Percentiles rank a stretch among this genome's conserved stretches.
Evolutionary conservation across 1,284 basidiomycete genomes (phyloP).

Genomic region (Ustilago nuda): DNA sequence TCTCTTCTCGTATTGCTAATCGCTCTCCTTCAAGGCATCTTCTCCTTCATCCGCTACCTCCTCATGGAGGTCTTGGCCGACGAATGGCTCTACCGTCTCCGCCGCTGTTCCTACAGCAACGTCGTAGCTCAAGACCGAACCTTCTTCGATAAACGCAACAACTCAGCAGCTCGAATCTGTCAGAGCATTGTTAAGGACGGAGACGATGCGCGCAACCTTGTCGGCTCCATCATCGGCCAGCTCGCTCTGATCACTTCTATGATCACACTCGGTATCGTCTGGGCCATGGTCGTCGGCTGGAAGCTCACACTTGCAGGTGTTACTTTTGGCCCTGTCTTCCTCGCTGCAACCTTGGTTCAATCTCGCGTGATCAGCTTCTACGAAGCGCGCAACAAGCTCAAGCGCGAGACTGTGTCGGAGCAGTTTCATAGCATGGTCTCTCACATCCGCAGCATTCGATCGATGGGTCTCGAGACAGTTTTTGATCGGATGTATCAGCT

Average conservation of each 20-base stretch:
- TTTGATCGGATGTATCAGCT: constrained; percentile 79
- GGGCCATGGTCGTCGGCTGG: constrained; percentile 91
- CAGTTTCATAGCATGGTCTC: constrained; percentile 87
- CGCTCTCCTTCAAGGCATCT: constrained; percentile 81
- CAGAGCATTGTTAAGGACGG: constrained; percentile 88
- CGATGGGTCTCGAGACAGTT: constrained; percentile 85
- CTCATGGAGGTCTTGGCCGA: constrained; percentile 77
- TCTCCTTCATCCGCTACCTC: constrained; percentile 75
- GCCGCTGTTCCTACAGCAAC: constrained; percentile 75
- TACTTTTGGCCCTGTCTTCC: constrained; percentile 86
- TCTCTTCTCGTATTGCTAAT: constrained; percentile 74
- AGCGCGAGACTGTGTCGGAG: constrained; percentile 84
- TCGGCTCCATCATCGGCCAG: constrained; percentile 81
- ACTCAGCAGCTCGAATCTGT: constrained; percentile 76
- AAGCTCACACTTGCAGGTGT: constrained; percentile 91
- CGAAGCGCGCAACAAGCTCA: constrained; percentile 83
- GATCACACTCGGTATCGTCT: constrained; percentile 83
- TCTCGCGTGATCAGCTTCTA: constrained; percentile 77
- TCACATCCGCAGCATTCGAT: constrained; percentile 86
- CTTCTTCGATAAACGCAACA: constrained; percentile 84
- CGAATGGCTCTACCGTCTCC: constrained; percentile 80
- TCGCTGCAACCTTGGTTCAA: constrained; percentile 79
- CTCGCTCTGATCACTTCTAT: constrained; percentile 78
- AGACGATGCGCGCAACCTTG: constrained; percentile 85
- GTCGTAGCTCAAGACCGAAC: constrained; percentile 85